Percentiles rank a stretch among this genome's conserved stretches.
These are phyloP conservation scores for Aulographum hederae DNA, from an alignment of 2,329 filamentous ascomycete genomes.

Conservation along the genomic window DNA sequence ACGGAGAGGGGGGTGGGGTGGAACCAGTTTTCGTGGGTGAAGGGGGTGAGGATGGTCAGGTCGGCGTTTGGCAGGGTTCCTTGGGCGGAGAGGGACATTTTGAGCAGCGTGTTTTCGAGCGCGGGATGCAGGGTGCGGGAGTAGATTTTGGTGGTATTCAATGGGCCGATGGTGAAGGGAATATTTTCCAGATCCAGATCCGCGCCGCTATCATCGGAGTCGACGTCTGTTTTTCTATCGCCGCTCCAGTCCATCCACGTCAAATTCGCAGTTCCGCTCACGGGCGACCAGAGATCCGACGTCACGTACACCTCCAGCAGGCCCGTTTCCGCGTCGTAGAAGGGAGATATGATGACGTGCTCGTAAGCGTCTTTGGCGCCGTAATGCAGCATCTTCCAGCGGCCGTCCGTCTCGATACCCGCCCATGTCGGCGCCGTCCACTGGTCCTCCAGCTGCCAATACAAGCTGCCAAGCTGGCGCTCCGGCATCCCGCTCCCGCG, in stretches of 20 bases:
- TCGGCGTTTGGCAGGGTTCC: constrained; percentile 30
- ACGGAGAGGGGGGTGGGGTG: constrained; percentile 27
- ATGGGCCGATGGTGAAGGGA: constrained; percentile 26
- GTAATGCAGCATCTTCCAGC: constrained; percentile 46
- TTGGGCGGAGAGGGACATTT: constrained; percentile 24
- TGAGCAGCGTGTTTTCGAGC: constrained; percentile 20
- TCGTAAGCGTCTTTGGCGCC: constrained; percentile 38
- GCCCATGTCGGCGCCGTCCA: constrained; percentile 49
- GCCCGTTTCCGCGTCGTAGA: constrained; percentile 32
- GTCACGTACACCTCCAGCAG: constrained; percentile 35
- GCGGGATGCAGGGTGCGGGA: constrained; percentile 21
- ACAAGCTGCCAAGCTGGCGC: constrained; percentile 39
- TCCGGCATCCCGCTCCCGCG: constrained; percentile 38
- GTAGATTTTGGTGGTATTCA: constrained; percentile 28
- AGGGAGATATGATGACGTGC: constrained; percentile 39
- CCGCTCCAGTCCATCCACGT: constrained; percentile 35
- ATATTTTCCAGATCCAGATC: too few species aligned
- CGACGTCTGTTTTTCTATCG: too few species aligned
- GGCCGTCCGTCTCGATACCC: constrained; percentile 41
- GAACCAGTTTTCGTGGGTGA: constrained; percentile 33
- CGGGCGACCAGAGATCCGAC: constrained; percentile 36
- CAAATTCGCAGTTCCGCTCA: constrained; percentile 26
- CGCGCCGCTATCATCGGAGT: too few species aligned
- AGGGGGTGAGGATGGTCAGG: constrained; percentile 18
- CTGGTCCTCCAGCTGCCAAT: constrained; percentile 49